Evolutionary conservation across 1,284 basidiomycete genomes (phyloP).

Genomic region (Xerocomus cyaneibrunnescens): DNA sequence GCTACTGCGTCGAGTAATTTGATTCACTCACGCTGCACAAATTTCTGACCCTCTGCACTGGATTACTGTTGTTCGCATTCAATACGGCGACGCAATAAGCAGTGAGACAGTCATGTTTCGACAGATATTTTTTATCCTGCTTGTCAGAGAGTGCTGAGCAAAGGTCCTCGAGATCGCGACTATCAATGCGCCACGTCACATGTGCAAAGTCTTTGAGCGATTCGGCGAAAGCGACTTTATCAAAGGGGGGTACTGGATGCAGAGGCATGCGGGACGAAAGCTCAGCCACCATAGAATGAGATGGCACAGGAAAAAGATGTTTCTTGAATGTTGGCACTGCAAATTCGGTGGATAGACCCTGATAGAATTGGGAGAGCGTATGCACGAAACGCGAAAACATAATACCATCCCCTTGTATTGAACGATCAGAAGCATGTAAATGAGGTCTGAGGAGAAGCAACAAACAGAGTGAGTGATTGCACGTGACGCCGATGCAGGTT

Average conservation of each 20-base stretch:
- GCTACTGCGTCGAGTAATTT: neutral
- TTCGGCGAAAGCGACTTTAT: neutral
- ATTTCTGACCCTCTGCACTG: conserved; percentile 25
- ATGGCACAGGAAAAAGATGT: conserved; percentile 13
- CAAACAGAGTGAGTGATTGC: conserved; percentile 32
- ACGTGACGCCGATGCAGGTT: conserved; percentile 32
- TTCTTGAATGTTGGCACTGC: conserved; percentile 20
- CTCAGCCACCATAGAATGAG: neutral
- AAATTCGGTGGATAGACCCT: conserved; percentile 9
- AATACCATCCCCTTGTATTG: conserved; percentile 29
- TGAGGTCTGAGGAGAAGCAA: neutral
- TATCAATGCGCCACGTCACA: conserved; percentile 18
- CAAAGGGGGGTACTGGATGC: neutral
- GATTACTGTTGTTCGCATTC: conserved; percentile 16
- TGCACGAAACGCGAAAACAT: conserved; percentile 28
- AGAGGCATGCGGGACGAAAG: conserved; percentile 6
- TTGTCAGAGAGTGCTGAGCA: conserved; percentile 12
- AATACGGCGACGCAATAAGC: conserved; percentile 34
- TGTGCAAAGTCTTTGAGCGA: neutral
- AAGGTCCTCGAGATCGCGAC: conserved; percentile 11
- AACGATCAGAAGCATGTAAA: neutral
- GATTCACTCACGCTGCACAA: conserved; percentile 29
- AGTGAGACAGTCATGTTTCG: conserved; percentile 34
- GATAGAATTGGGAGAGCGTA: conserved; percentile 24
- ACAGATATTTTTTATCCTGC: conserved; percentile 11